Evolutionary conservation across 1,284 basidiomycete species (phyloP).

Genomic region (Fomitopsis palustris): DNA sequence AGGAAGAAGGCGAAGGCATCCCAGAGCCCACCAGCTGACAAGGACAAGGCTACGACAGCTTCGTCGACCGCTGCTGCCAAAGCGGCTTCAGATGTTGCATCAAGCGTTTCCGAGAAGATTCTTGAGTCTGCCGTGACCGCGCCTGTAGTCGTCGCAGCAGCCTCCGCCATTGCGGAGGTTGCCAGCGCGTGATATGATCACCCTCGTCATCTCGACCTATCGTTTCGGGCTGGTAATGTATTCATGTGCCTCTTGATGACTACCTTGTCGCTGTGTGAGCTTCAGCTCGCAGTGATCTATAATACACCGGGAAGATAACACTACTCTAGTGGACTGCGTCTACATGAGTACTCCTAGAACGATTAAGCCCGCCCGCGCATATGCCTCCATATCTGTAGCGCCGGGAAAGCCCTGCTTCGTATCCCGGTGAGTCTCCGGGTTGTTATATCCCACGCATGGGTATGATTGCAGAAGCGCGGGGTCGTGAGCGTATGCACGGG

Average conservation of each 20-base stretch:
- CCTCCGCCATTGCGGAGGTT: constrained; percentile 12
- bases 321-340: too few species aligned
- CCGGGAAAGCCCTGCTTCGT: too few species aligned
- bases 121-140: constrained; percentile 16
- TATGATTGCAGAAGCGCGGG: too few species aligned
- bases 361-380: too few species aligned
- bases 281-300: not conserved
- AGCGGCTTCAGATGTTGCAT: constrained; percentile 9
- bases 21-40: constrained; percentile 27
- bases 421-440: too few species aligned
- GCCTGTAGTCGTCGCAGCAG: constrained; percentile 10
- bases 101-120: constrained; percentile 13
- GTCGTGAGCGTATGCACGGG: too few species aligned
- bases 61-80: constrained; percentile 9
- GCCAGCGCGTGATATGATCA: constrained; percentile 12
- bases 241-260: not conserved
- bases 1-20: constrained; percentile 76
- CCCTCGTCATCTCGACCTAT: too few species aligned
- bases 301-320: too few species aligned
- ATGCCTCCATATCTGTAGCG: too few species aligned
- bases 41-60: not conserved
- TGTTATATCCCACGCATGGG: too few species aligned
- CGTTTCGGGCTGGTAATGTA: not conserved
- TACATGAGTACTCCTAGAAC: too few species aligned
- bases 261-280: not conserved